phyloP scores from a whole-genome alignment of 2,329 filamentous ascomycete genomes.

The Trichoderma hamatum region DNA sequence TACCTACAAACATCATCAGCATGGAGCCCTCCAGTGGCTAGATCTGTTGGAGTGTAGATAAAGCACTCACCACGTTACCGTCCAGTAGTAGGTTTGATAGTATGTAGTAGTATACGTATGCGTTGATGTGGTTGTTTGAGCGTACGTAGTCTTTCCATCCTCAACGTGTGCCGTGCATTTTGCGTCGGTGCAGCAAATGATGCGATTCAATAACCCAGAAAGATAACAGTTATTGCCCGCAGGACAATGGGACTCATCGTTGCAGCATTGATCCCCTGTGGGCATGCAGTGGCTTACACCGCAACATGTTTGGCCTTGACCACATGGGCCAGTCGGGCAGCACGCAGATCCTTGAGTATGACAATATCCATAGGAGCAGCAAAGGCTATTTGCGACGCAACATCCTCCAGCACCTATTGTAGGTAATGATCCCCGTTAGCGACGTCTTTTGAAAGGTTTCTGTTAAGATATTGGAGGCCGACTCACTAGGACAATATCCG shows the following conservation, averaged over 20 bases:
- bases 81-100: constrained; percentile 33
- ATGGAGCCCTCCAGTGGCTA: background rate
- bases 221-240: constrained; percentile 32
- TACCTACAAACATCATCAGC: constrained; percentile 5
- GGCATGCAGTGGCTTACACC: constrained; percentile 32
- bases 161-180: constrained; percentile 33
- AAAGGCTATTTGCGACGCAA: constrained; percentile 29
- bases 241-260: constrained; percentile 31
- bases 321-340: constrained; percentile 33
- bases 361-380: constrained; percentile 35
- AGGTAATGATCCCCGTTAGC: background rate
- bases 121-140: constrained; percentile 29
- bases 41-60: background rate
- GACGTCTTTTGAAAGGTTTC: fast-evolving
- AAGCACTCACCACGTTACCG: constrained; percentile 29
- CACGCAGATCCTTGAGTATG: constrained; percentile 28
- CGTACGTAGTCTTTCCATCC: constrained; percentile 30
- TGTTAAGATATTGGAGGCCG: background rate
- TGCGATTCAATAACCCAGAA: background rate
- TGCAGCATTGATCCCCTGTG: constrained; percentile 31
- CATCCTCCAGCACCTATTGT: constrained; percentile 29
- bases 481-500: constrained; percentile 31
- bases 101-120: constrained; percentile 22
- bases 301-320: constrained; percentile 30
- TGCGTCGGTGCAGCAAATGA: constrained; percentile 34